These are phyloP conservation scores for Trichoderma orchidacearum DNA, from an alignment of 495 filamentous ascomycete genomes.

Conservation along the genomic window DNA sequence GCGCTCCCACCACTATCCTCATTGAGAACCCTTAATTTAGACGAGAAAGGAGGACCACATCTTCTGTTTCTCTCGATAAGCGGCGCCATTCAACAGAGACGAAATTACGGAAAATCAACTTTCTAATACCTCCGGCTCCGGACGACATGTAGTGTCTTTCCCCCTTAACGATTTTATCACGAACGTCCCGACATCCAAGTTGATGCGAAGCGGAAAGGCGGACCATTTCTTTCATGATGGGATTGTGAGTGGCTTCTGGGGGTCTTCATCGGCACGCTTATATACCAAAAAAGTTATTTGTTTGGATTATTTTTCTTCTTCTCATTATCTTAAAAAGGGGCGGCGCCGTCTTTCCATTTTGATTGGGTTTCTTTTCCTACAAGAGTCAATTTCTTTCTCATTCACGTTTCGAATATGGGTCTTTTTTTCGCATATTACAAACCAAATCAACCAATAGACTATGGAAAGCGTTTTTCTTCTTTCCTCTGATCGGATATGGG, in stretches of 20 bases:
- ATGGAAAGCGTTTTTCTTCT: neutral
- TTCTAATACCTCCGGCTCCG: neutral
- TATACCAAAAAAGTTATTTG: slow-evolving; percentile 1
- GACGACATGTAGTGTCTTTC: neutral
- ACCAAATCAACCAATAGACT: slow-evolving; percentile 4
- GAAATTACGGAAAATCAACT: neutral
- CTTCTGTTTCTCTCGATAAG: neutral
- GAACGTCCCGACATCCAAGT: neutral
- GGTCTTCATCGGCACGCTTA: neutral
- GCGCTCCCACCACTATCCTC: slow-evolving; percentile 72
- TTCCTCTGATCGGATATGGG: neutral
- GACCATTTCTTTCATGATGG: neutral
- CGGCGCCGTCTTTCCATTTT: slow-evolving; percentile 3
- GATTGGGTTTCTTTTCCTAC: neutral
- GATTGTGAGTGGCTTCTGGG: slow-evolving; percentile 3
- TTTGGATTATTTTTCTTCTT: slow-evolving; percentile 7
- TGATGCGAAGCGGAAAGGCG: neutral
- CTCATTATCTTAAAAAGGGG: neutral
- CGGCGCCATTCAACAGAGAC: neutral
- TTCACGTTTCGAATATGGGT: neutral
- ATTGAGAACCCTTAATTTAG: slow-evolving; percentile 29
- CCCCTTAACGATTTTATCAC: too few species aligned
- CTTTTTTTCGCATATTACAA: neutral
- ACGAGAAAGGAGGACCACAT: neutral
- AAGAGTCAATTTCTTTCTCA: neutral